These are phyloP conservation scores for Zea mays DNA, from an alignment of 176 grass and related monocot genomes.

Conservation along the genomic window Zm-B73-REFERENCE-NAM-5.0 NC_050097.1:17925001-17925500, in stretches of 20 bases:
- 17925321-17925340: conserved; percentile 57
- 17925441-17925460: conserved; percentile 64
- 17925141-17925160: conserved; percentile 43
- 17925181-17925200: conserved; percentile 64
- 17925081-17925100: background rate
- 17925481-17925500: conserved; percentile 64
- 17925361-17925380: conserved; percentile 37
- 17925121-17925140: conserved; percentile 49
- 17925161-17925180: conserved; percentile 55
- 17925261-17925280: conserved; percentile 71
- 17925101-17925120: conserved; percentile 22
- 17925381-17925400: conserved; percentile 38
- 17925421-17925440: conserved; percentile 41
- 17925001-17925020: conserved; percentile 74
- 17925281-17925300: conserved; percentile 65
- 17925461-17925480: conserved; percentile 69
- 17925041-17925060: conserved; percentile 9
- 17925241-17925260: conserved; percentile 56
- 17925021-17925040: conserved; percentile 63
- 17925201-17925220: conserved; percentile 61
- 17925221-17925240: conserved; percentile 70
- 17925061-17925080: conserved; percentile 12
- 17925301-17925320: conserved; percentile 66
- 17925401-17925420: conserved; percentile 72
- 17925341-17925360: conserved; percentile 11